Evolutionary conservation across 352 stramenopile species (phyloP), one percentile per base, ranked within the genome.

Genomic region (Phytophthora aleatoria): DNA sequence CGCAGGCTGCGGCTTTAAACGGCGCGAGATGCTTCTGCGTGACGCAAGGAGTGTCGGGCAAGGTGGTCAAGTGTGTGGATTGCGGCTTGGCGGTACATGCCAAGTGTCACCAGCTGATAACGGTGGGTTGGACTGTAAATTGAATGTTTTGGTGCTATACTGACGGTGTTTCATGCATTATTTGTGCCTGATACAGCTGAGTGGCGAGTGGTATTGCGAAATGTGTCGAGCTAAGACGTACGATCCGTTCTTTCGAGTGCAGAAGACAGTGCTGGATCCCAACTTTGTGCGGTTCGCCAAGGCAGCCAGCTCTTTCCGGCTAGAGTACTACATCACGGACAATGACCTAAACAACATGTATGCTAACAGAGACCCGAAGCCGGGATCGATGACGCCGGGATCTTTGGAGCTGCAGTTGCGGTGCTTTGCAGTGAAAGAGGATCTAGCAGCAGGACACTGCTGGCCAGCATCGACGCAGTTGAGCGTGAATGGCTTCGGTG

Each of bases 341-440:
- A 76, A 76, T 24, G 87, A 95, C 39, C 70, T 95, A 11, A 90
- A 87, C 67, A 76, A 85, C 20, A 75, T 93, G 63, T 90, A 90
- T 68, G 57, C 69, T 44, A 76, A 77, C 27, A 71, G 79, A 28
- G 83, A 90, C 27, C 67, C 69, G 0, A 85, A 81, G 36, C 64
- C 75, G 30, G 74, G 74, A 11, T 57, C 68, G 5, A 89, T 90
- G 81, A 81, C 74, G 15, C 73, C 80, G 0, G 83, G 85, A 20
- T 78, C 63, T 3, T 69, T 83, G n/a, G 85, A 94, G 64, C 74
- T 95, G 12, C 87, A 95, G 44, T 58, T 95, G 42, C 87, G 87
- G 11, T 92, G 83, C 52, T 95, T 95, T 56, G 62, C 76, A 0
- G 38, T 93, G 28, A 92, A 93, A 45, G 84, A 93, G 38, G 75